A percentile compares a stretch with the other conserved stretches of the same genome.
These are phyloP conservation scores for Venturia oleaginea DNA, from an alignment of 2,329 filamentous ascomycete species.

Conservation along the genomic window DNA sequence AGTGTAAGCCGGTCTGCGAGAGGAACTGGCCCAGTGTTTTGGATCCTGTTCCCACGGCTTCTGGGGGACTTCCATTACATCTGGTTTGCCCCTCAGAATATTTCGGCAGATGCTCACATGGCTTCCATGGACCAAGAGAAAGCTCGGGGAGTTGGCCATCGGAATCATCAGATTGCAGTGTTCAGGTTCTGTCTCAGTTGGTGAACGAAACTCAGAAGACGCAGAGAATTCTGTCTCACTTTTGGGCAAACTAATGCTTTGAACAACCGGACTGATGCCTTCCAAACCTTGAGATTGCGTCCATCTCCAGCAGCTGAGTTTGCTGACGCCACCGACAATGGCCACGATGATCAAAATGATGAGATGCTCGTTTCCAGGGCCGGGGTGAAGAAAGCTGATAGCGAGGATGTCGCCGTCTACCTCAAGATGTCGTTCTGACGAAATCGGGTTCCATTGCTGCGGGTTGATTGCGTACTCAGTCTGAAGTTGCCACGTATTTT, in stretches of 20 bases:
- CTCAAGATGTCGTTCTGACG: slow-evolving; percentile 35
- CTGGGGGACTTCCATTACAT: slow-evolving; percentile 14
- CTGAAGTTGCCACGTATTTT: slow-evolving; percentile 45
- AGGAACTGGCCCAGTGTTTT: slow-evolving; percentile 23
- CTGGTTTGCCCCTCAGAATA: slow-evolving; percentile 32
- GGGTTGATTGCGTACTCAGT: slow-evolving; percentile 36
- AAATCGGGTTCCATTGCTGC: slow-evolving; percentile 51
- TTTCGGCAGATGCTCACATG: slow-evolving; percentile 30
- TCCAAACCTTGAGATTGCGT: slow-evolving; percentile 22
- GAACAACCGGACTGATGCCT: slow-evolving; percentile 1
- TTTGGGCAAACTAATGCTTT: slow-evolving; percentile 2
- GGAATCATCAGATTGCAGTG: slow-evolving; percentile 13
- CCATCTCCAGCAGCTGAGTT: slow-evolving; percentile 42
- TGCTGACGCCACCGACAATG: neutral
- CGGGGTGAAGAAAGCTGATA: slow-evolving; percentile 76
- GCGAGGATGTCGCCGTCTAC: slow-evolving; percentile 71
- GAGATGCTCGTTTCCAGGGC: slow-evolving; percentile 54
- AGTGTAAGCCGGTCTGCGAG: slow-evolving; percentile 57
- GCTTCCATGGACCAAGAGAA: slow-evolving; percentile 17
- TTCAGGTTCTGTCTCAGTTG: slow-evolving; percentile 6
- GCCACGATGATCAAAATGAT: slow-evolving; percentile 51
- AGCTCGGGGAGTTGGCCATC: slow-evolving; percentile 8
- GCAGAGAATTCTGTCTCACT: slow-evolving; percentile 7
- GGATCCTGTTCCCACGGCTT: slow-evolving; percentile 29
- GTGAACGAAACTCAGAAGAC: slow-evolving; percentile 3